Conservation (phyloP, 2,329 filamentous ascomycete genomes). For the Penicillium griseofulvum region DNA sequence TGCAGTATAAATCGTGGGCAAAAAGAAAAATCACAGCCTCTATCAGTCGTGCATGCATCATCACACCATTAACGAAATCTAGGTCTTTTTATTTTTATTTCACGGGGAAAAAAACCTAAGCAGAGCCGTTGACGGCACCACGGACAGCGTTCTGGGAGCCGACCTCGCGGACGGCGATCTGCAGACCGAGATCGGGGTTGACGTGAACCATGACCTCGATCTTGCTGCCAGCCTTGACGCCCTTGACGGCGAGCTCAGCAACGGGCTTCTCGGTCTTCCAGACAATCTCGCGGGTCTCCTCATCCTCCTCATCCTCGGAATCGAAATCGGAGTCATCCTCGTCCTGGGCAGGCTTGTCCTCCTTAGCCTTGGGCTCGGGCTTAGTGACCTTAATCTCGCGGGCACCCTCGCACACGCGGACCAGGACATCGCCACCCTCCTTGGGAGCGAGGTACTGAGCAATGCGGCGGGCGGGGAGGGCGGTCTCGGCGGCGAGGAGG, state of each 20-base stretch:
- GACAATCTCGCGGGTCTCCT: constrained; percentile 83
- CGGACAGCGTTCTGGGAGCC: constrained; percentile 82
- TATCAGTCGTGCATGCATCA: constrained; percentile 31
- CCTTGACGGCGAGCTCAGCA: constrained; percentile 80
- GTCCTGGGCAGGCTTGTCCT: constrained; percentile 56
- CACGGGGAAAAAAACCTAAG: constrained; percentile 13
- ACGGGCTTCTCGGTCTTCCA: constrained; percentile 84
- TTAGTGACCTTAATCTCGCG: constrained; percentile 93
- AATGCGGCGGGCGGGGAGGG: constrained; percentile 81
- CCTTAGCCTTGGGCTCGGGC: constrained; percentile 73
- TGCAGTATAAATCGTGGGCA: constrained; percentile 12
- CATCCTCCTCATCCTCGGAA: constrained; percentile 65
- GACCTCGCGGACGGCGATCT: constrained; percentile 78
- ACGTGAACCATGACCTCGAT: constrained; percentile 94
- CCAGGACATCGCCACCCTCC: constrained; percentile 79
- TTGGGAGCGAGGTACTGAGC: constrained; percentile 74
- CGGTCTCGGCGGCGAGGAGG: constrained; percentile 80
- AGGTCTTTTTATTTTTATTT: constrained; percentile 11
- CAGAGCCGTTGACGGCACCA: constrained; percentile 52
- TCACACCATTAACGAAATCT: constrained; percentile 26
- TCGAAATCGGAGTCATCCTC: constrained; percentile 64
- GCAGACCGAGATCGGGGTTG: constrained; percentile 72
- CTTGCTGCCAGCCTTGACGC: constrained; percentile 82
- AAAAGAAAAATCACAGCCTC: constrained; percentile 22
- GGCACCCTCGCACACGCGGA: constrained; percentile 84